Percentiles rank a stretch among this genome's conserved stretches.
Evolutionary conservation across 352 stramenopile genomes (phyloP).

Genomic region (Peronosclerospora sorghi): DNA sequence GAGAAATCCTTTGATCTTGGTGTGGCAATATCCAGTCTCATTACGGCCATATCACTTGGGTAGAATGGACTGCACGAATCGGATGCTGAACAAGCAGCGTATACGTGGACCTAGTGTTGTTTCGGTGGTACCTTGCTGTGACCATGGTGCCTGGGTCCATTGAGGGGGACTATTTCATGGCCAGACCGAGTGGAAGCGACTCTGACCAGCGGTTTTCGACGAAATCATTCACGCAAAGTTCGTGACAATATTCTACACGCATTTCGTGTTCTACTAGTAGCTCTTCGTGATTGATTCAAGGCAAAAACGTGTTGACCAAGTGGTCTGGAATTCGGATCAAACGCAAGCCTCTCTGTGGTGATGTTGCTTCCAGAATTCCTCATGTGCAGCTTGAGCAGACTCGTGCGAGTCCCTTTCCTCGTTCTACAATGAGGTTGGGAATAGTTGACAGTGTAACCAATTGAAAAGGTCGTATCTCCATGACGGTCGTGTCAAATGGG

Average conservation of each 20-base stretch:
- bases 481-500: constrained; percentile 9
- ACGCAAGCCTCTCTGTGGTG: constrained; percentile 3
- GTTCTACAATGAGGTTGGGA: constrained; percentile 21
- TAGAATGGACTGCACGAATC: constrained; percentile 18
- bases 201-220: constrained; percentile 45
- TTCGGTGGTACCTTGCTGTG: constrained; percentile 20
- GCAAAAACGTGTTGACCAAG: constrained; percentile 9
- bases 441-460: constrained; percentile 29
- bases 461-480: constrained; percentile 9
- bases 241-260: constrained; percentile 54
- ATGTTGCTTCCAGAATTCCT: constrained; percentile 8
- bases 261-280: constrained; percentile 42
- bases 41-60: constrained; percentile 14
- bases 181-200: constrained; percentile 56
- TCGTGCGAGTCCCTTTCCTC: constrained; percentile 17
- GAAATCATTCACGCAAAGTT: constrained; percentile 63
- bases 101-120: constrained; percentile 23
- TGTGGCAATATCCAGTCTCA: neutral
- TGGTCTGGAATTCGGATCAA: constrained; percentile 8
- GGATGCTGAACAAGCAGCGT: constrained; percentile 36
- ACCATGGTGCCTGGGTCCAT: no score
- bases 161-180: constrained; percentile 45
- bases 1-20: neutral
- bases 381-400: constrained; percentile 23
- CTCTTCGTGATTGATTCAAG: constrained; percentile 21